phyloP scores from a whole-genome alignment of 495 filamentous ascomycete species.

The Recurvomyces mirabilis region DNA sequence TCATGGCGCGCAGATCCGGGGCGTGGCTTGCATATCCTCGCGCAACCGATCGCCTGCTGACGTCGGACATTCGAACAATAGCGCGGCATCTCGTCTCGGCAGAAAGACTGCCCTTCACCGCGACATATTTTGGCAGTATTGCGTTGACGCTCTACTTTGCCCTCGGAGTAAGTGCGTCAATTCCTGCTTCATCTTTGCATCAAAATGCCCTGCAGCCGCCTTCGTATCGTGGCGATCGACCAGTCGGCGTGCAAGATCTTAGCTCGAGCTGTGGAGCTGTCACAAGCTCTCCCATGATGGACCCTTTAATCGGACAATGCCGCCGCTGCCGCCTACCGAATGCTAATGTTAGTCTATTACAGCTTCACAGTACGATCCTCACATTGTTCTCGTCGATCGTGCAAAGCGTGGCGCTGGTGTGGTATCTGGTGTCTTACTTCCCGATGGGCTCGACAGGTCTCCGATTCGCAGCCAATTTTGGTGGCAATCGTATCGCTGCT shows the following conservation, averaged over 20 bases:
- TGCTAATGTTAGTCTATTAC: too few relatives aligned
- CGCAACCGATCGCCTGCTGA: not conserved
- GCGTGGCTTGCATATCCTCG: not conserved
- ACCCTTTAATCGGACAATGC: too few relatives aligned
- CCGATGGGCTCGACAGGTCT: constrained; percentile 88
- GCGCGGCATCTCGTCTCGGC: constrained; percentile 74
- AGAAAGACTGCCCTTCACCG: constrained; percentile 82
- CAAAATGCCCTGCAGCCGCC: not conserved
- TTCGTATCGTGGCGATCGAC: too few relatives aligned
- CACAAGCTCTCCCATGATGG: too few relatives aligned
- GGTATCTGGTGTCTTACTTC: constrained; percentile 97
- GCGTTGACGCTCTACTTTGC: constrained; percentile 82
- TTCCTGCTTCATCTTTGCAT: not conserved
- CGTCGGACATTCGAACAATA: constrained; percentile 11
- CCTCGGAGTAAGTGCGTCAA: constrained; percentile 61
- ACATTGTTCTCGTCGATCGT: constrained; percentile 73
- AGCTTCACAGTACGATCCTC: constrained; percentile 72
- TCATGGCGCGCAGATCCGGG: constrained; percentile 1
- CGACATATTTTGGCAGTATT: constrained; percentile 94
- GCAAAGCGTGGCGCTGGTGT: constrained; percentile 71
- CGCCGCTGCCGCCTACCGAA: too few relatives aligned
- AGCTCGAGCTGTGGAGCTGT: too few relatives aligned
- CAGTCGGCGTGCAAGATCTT: too few relatives aligned
- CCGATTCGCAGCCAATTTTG: constrained; percentile 75
- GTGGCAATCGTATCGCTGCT: constrained; percentile 66